Percentiles rank a stretch among this genome's conserved stretches.
These are phyloP conservation scores for Orobanche coerulescens DNA, from an alignment of 257 asterid genomes.

Conservation along the genomic window DNA sequence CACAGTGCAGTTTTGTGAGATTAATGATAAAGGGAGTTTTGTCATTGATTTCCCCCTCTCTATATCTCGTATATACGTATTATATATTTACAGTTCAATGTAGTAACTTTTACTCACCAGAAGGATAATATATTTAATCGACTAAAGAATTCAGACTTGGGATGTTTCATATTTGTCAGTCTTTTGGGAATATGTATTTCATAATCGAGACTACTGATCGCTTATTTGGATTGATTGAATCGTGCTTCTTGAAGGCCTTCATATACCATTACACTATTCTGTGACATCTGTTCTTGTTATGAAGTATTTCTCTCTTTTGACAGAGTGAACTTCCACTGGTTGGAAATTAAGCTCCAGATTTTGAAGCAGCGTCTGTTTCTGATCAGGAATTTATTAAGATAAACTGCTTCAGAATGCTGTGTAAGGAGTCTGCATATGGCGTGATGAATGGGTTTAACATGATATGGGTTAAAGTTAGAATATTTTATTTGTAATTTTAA, in stretches of 20 bases:
- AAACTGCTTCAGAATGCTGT: background rate
- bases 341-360: slow-evolving; percentile 88
- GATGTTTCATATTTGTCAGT: background rate
- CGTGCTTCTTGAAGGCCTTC: background rate
- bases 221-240: background rate
- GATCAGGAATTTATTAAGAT: slow-evolving; percentile 88
- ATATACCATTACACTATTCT: background rate
- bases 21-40: background rate
- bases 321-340: slow-evolving; percentile 83
- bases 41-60: background rate
- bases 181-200: background rate
- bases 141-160: background rate
- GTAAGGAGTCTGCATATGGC: background rate
- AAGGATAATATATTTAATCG: background rate
- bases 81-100: too few species aligned
- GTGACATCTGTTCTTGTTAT: background rate
- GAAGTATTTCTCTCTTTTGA: slow-evolving; percentile 15
- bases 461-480: background rate
- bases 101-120: background rate
- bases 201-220: background rate
- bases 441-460: background rate
- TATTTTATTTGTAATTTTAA: background rate
- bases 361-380: slow-evolving; percentile 96
- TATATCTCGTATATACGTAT: background rate
- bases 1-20: background rate